Conservation (phyloP, 371 early-diverging fungal genomes). For the Mortierella polycephala region DNA sequence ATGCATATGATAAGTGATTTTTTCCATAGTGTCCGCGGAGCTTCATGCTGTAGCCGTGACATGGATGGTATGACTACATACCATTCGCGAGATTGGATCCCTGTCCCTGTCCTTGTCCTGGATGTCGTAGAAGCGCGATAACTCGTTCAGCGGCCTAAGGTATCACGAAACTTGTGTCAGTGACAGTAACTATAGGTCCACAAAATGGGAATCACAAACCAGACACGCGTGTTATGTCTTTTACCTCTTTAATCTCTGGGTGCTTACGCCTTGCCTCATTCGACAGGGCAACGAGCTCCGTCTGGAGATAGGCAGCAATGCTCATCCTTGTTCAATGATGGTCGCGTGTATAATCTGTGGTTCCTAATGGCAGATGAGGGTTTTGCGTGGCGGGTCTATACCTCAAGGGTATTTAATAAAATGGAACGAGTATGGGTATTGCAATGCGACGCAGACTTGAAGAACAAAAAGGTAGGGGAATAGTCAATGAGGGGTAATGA, state of each 20-base stretch:
- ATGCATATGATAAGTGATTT: background rate
- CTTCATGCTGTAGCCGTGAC: background rate
- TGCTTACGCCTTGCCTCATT: constrained; percentile 91
- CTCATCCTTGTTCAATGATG: constrained; percentile 19
- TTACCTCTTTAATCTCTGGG: constrained; percentile 96
- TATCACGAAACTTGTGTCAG: background rate
- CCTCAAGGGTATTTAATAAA: too few species aligned
- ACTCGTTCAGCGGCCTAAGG: constrained; percentile 69
- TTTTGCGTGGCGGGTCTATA: too few species aligned
- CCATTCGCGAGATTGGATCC: constrained; percentile 67
- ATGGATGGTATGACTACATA: constrained; percentile 12
- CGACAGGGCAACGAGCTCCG: constrained; percentile 89
- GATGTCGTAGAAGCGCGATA: constrained; percentile 66
- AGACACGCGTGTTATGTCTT: background rate
- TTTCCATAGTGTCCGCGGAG: too few species aligned
- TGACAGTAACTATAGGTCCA: background rate
- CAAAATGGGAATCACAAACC: background rate
- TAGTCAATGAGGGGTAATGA: too few species aligned
- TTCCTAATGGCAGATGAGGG: too few species aligned
- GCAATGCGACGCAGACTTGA: too few species aligned
- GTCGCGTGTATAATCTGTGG: too few species aligned
- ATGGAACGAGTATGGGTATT: too few species aligned
- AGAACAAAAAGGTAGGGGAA: too few species aligned
- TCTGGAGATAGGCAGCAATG: constrained; percentile 75
- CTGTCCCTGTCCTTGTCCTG: constrained; percentile 69